Conservation (phyloP, 2,329 filamentous ascomycete genomes). For the Ophioceras dolichostomum region DNA sequence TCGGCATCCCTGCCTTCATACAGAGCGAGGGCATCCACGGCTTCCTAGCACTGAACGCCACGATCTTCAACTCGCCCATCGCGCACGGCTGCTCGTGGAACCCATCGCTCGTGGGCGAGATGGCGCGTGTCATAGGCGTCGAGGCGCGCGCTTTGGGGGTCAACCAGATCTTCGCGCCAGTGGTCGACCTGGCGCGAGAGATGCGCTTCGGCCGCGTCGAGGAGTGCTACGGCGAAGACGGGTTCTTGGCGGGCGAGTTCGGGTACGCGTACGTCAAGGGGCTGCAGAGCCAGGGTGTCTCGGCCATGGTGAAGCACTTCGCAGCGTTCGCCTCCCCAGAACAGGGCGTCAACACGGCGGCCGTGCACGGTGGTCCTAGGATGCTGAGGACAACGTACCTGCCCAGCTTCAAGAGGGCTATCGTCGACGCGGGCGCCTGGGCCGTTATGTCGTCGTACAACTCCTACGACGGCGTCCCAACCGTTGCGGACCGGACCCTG, state of each 20-base stretch:
- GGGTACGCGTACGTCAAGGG: slow-evolving; percentile 45
- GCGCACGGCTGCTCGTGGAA: slow-evolving; percentile 62
- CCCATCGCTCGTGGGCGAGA: slow-evolving; percentile 47
- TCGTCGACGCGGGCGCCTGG: slow-evolving; percentile 56
- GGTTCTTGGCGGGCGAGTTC: slow-evolving; percentile 54
- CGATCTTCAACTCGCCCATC: slow-evolving; percentile 70
- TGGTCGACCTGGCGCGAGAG: slow-evolving; percentile 60
- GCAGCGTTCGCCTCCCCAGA: slow-evolving; percentile 57
- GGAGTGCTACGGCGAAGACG: slow-evolving; percentile 61
- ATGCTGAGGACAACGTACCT: slow-evolving; percentile 43
- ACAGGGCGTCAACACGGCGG: slow-evolving; percentile 58
- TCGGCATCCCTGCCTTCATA: slow-evolving; percentile 61
- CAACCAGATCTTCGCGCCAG: slow-evolving; percentile 61
- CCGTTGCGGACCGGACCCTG: slow-evolving; percentile 51
- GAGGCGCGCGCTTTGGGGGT: slow-evolving; percentile 57
- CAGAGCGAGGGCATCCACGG: slow-evolving; percentile 68
- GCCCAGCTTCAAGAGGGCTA: slow-evolving; percentile 54
- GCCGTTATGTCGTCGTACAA: slow-evolving; percentile 66
- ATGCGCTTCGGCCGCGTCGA: slow-evolving; percentile 62
- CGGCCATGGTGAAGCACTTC: slow-evolving; percentile 66
- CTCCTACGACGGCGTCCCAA: slow-evolving; percentile 60
- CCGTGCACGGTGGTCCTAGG: slow-evolving; percentile 39
- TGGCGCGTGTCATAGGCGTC: slow-evolving; percentile 52
- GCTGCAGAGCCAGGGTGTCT: slow-evolving; percentile 52
- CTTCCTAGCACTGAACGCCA: slow-evolving; percentile 58